phyloP scores from a whole-genome alignment of 2,329 filamentous ascomycete species.

The Exophiala alcalophila region DNA sequence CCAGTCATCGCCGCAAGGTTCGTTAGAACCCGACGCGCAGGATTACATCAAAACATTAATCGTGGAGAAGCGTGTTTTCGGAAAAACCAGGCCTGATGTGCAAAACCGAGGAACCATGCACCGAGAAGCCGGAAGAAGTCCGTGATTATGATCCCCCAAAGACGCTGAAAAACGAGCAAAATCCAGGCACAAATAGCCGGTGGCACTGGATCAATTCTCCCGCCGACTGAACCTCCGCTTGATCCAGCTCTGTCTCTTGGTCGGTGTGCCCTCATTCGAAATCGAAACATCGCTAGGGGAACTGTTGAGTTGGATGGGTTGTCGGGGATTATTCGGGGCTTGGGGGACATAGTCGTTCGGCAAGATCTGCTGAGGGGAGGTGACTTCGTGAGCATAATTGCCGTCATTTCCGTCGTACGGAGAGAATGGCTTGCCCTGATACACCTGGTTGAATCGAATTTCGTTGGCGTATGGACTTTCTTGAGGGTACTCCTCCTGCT shows the following conservation, averaged over 20 bases:
- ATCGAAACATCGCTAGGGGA: conserved; percentile 5
- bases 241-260: conserved; percentile 87
- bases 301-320: conserved; percentile 31
- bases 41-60: conserved; percentile 30
- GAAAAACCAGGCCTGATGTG: conserved; percentile 8
- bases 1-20: too few relatives aligned
- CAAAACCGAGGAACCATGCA: conserved; percentile 10
- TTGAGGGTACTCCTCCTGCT: conserved; percentile 44
- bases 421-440: conserved; percentile 16
- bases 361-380: conserved; percentile 25
- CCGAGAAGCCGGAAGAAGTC: conserved; percentile 3
- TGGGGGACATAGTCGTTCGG: conserved; percentile 8
- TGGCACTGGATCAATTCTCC: conserved; percentile 10
- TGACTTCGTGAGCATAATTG: conserved; percentile 27
- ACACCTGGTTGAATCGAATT: conserved; percentile 32
- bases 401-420: conserved; percentile 26
- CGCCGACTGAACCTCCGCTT: conserved; percentile 74
- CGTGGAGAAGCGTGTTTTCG: conserved; percentile 10
- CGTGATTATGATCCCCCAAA: conserved; percentile 4
- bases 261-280: conserved; percentile 13
- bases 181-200: neutral
- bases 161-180: conserved; percentile 13
- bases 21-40: too few relatives aligned
- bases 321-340: conserved; percentile 20
- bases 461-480: conserved; percentile 39